Evolutionary conservation across 768 basidiomycete genomes (phyloP).

Genomic region (Serendipita sp.): DNA sequence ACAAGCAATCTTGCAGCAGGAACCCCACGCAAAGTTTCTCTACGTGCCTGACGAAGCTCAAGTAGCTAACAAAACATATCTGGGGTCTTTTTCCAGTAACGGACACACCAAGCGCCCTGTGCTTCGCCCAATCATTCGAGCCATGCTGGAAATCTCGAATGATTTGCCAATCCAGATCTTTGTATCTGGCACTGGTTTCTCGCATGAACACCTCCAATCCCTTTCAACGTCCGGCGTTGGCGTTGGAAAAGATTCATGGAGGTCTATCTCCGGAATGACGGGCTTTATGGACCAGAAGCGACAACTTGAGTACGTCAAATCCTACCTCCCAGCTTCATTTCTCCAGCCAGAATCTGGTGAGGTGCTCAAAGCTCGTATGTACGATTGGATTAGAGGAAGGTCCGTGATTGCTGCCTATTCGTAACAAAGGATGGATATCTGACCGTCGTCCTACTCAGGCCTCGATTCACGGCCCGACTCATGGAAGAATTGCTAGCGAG

Average conservation of each 20-base stretch:
- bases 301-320: neutral
- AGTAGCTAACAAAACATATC: neutral
- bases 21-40: neutral
- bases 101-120: neutral
- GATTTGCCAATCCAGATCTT: neutral
- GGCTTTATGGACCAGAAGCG: neutral
- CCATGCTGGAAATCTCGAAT: neutral
- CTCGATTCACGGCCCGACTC: neutral
- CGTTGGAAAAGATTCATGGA: neutral
- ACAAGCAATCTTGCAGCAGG: neutral
- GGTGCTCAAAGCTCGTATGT: neutral
- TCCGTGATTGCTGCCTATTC: neutral
- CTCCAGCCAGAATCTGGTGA: neutral
- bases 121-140: neutral
- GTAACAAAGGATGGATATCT: neutral
- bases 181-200: neutral
- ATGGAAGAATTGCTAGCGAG: neutral
- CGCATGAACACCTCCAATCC: neutral
- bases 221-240: neutral
- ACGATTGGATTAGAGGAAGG: neutral
- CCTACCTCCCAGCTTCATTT: neutral
- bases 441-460: neutral
- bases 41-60: conserved; percentile 1
- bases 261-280: neutral
- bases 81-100: neutral